Evolutionary conservation across 2,329 filamentous ascomycete genomes (phyloP), one percentile per base, ranked within the genome.

Genomic region (Myriangium duriaei): DNA sequence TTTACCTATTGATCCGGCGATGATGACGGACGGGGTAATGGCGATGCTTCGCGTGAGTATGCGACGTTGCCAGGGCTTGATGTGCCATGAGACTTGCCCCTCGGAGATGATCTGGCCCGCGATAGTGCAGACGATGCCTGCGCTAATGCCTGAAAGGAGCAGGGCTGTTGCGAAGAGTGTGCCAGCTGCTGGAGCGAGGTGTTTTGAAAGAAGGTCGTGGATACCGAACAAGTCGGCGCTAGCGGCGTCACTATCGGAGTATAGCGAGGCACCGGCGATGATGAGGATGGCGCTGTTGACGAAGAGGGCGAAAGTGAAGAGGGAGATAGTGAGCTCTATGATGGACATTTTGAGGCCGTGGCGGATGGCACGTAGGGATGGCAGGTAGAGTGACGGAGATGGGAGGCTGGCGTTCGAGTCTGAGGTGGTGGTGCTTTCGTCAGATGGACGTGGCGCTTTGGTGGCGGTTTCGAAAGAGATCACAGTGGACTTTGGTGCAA

Each of bases 51-150:
- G 72, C 0, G 85, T 92, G 34, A 88, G 59, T 3, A 92, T 68
- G 9, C 85, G 71, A 2, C 85, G 77, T 7, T 87, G 51, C 85
- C 85, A 93, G 0, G 85, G 85, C 43, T 68, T 68, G 19, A 87
- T 59, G 4, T 62, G 74, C 81, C 83, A 86, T 32, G 75, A 74
- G 31, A 93, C 57, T 43, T 85, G 82, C 5, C 85, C 85, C 56
- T 92, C 85, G 45, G 76, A 79, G 14, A 93, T 79, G 77, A 93
- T 91, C 56, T 93, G 85, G 0, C 85, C 85, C 0, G 85, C 74
- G 48, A 93, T 91, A 1, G 86, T 93, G 61, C 85, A 92, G 2
- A 92, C 79, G 24, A 93, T 83, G 4, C 85, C 85, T 0, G 85
- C 85, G 0, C 78, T 83, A 10, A 84, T 71, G 6, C 85, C 85